Base-by-base conservation (phyloP, 345 rosid genomes). In the Rubroshorea leprosula region DNA sequence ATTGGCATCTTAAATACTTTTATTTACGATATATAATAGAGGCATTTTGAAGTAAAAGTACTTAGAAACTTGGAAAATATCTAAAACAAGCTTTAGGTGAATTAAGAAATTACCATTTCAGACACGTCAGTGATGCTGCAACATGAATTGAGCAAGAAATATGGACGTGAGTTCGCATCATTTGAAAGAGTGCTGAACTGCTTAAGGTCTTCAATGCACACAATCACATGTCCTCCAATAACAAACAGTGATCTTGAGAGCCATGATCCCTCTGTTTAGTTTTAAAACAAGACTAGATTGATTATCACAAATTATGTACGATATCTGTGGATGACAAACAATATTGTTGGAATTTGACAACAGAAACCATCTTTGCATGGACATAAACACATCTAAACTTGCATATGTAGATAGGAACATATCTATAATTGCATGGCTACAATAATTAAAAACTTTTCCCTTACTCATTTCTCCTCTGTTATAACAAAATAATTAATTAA, bases 151-250 rank as follows among this genome's bases (percentile, higher is more conserved):
- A 82, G 75, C 19, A 74, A 79, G 68, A 76, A 76, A 73, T 86
- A 91, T 39, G 87, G 80, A 63, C 70, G 63, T 16, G 76, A 79
- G 62, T 77, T 75, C 51, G 68, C 71, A 65, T 62, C 64, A 44
- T 62, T 18, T 27, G 74, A 68, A 63, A 68, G 66, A 61, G 79
- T 69, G 65, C 79, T 66, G 60, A 93, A 87, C 79, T 47, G 85
- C 71, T 18, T 75, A 49, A 93, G 76, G 69, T 89, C 96, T 77
- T 93, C 99, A 31, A 50, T 23, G 61, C 99, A 93, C 52, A 93
- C 60, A 64, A 86, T 73, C 62, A 89, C 61, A 56, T 79, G 75
- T 54, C 73, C 81, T 71, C 76, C 75, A 49, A 73, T 78, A 55
- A 93, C 78, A 75, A 93, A 83, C 51, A 93, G 62, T 22, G 99